A percentile compares a stretch with the other conserved stretches of the same genome.
phyloP scores from a whole-genome alignment of 148 eudicot genomes.

The Vaccinium vitisidaea region DNA sequence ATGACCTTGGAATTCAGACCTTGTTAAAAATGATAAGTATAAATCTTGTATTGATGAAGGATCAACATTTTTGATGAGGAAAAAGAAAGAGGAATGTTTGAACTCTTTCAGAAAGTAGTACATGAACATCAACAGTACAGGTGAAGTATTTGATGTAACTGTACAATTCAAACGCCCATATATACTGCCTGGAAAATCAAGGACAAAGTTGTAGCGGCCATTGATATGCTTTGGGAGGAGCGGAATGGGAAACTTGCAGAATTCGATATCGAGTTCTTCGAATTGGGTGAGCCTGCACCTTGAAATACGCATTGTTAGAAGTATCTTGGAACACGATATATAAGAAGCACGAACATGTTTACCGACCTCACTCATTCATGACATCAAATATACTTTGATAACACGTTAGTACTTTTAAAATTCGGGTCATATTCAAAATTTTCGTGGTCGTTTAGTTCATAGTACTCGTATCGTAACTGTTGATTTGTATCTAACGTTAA shows the following conservation, averaged over 20 bases:
- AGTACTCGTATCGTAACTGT: too few relatives aligned
- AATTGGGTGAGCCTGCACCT: constrained; percentile 48
- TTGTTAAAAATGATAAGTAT: not conserved
- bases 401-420: too few relatives aligned
- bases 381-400: too few relatives aligned
- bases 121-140: not conserved
- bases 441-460: too few relatives aligned
- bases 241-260: constrained; percentile 14
- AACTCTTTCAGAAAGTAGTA: not conserved
- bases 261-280: constrained; percentile 46
- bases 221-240: constrained; percentile 44
- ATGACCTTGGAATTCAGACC: too few relatives aligned
- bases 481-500: too few relatives aligned
- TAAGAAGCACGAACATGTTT: too few relatives aligned
- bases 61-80: not conserved
- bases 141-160: not conserved
- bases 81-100: not conserved
- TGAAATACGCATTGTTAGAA: not conserved
- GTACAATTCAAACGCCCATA: not conserved
- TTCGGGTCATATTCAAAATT: too few relatives aligned
- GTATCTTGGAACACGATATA: not conserved
- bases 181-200: not conserved
- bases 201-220: not conserved
- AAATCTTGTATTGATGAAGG: not conserved
- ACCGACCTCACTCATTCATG: too few relatives aligned